phyloP scores from a whole-genome alignment of 192 early-diverging fungal species.

The Chytriomyces sp. region DNA sequence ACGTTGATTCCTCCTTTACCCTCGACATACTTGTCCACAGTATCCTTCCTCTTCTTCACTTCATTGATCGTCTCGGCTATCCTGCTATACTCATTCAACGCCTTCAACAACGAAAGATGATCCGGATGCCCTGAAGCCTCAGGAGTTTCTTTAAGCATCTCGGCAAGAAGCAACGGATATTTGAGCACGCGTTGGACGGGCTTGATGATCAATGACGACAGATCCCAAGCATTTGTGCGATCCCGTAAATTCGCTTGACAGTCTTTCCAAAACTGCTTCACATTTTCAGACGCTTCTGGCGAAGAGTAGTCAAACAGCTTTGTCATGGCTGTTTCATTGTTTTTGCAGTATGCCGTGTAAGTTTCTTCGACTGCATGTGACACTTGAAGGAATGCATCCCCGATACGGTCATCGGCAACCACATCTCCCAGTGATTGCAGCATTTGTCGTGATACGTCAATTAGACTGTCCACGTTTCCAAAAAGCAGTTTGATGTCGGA shows the following conservation, averaged over 20 bases:
- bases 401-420: constrained; percentile 46
- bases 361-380: constrained; percentile 55
- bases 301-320: constrained; percentile 67
- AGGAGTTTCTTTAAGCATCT: constrained; percentile 63
- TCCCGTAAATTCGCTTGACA: constrained; percentile 68
- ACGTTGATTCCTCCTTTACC: constrained; percentile 70
- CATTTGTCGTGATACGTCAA: constrained; percentile 69
- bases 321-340: constrained; percentile 70
- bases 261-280: constrained; percentile 61
- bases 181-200: constrained; percentile 98
- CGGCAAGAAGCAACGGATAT: constrained; percentile 86
- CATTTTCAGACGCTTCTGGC: constrained; percentile 37
- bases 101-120: constrained; percentile 60
- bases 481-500: constrained; percentile 77
- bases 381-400: constrained; percentile 55
- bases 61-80: constrained; percentile 85
- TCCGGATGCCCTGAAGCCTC: constrained; percentile 39
- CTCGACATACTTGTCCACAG: constrained; percentile 82
- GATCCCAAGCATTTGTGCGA: constrained; percentile 88
- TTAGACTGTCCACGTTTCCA: constrained; percentile 77
- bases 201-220: constrained; percentile 89
- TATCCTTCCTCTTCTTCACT: constrained; percentile 84
- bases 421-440: constrained; percentile 69
- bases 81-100: constrained; percentile 24
- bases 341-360: constrained; percentile 78